A percentile compares a stretch with the other conserved stretches of the same genome.
Evolutionary conservation across 2,329 filamentous ascomycete genomes (phyloP).

Genomic region (Pestalotiopsis sp.): DNA sequence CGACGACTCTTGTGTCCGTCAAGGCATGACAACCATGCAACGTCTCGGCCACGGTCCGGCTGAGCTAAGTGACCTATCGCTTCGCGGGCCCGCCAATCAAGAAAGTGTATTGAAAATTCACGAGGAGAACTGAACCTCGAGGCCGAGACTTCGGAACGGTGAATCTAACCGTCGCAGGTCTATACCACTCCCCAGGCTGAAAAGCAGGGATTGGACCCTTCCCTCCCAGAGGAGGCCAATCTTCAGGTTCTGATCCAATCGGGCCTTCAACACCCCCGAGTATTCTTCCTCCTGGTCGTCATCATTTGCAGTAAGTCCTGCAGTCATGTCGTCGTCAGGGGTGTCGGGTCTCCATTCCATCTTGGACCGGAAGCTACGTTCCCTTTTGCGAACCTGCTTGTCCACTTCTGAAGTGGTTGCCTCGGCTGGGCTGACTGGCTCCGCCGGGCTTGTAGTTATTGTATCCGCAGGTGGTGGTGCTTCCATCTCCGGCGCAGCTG

Average conservation of each 20-base stretch:
- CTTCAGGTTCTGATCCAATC: conserved; percentile 84
- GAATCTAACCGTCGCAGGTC: conserved; percentile 77
- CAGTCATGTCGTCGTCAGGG: conserved; percentile 40
- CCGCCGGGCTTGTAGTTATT: conserved; percentile 16
- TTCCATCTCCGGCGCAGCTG: conserved; percentile 11
- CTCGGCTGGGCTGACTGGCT: conserved; percentile 6
- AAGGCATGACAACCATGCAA: neutral
- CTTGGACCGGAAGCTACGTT: conserved; percentile 56
- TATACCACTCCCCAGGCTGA: conserved; percentile 85
- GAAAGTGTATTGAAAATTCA: conserved; percentile 41
- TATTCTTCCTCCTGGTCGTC: conserved; percentile 60
- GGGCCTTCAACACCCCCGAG: conserved; percentile 85
- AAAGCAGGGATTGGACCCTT: conserved; percentile 86
- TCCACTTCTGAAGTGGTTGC: neutral
- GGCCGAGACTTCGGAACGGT: conserved; percentile 74
- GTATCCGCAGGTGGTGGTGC: conserved; percentile 12
- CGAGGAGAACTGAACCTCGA: conserved; percentile 84
- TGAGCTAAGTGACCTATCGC: neutral
- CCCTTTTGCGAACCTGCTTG: conserved; percentile 22
- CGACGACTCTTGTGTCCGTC: neutral
- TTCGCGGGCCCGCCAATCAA: neutral
- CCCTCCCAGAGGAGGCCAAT: conserved; percentile 93
- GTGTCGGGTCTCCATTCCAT: conserved; percentile 51
- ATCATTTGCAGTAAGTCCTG: conserved; percentile 4
- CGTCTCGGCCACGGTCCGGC: neutral